Evolutionary conservation across 768 basidiomycete genomes (phyloP).

Genomic region (Glaciozyma martinii): DNA sequence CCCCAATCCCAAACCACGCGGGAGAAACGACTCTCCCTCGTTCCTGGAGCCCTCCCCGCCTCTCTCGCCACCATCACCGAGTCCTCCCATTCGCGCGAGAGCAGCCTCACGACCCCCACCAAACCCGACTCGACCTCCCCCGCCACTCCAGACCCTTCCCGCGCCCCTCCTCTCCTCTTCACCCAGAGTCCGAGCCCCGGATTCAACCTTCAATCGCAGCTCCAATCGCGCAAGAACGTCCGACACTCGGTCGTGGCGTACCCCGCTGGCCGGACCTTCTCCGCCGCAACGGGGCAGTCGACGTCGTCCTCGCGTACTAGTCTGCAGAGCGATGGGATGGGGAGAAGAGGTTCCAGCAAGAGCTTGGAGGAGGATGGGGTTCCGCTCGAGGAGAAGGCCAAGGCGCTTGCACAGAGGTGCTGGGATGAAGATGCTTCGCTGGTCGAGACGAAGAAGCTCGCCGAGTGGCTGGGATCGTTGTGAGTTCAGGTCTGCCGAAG

Average conservation of each 20-base stretch:
- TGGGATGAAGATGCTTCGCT: constrained; percentile 81
- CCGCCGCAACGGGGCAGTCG: not conserved
- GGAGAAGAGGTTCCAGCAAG: not conserved
- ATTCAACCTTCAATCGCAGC: not conserved
- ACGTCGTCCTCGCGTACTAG: not conserved
- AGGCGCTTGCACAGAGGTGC: constrained; percentile 65
- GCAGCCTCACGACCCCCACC: not conserved
- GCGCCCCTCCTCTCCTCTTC: not conserved
- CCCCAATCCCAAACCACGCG: not conserved
- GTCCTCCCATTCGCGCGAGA: constrained; percentile 6
- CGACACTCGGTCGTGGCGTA: constrained; percentile 10
- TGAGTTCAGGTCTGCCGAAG: constrained; percentile 46
- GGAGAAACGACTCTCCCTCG: not conserved
- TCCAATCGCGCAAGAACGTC: not conserved
- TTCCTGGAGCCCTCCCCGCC: not conserved
- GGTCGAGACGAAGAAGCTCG: constrained; percentile 79
- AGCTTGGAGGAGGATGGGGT: not conserved
- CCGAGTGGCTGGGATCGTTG: constrained; percentile 90
- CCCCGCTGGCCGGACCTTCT: not conserved
- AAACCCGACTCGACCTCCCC: not conserved
- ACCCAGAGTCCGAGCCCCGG: not conserved
- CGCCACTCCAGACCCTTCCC: not conserved
- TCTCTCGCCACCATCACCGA: constrained; percentile 10
- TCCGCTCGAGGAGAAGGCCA: constrained; percentile 46
- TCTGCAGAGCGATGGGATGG: not conserved